phyloP scores from a whole-genome alignment of 2,329 filamentous ascomycete species.

The Paecilomyces variotii region DNA sequence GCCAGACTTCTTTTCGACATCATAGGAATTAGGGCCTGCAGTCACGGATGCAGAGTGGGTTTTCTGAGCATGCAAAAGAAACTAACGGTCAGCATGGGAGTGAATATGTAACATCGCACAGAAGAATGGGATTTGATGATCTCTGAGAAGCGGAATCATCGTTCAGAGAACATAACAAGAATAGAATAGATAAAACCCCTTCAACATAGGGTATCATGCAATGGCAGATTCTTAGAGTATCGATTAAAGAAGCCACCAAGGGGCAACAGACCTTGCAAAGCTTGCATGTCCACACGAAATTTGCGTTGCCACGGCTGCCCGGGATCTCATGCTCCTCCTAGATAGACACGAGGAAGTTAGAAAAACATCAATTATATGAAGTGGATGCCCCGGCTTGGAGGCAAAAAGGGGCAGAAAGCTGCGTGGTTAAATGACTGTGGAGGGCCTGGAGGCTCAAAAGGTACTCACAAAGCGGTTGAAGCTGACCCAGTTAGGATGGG shows the following conservation, averaged over 20 bases:
- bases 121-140: background rate
- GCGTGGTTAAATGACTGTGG: background rate
- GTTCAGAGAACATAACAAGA: background rate
- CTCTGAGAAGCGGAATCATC: background rate
- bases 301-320: slow-evolving; percentile 88
- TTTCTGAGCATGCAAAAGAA: slow-evolving; percentile 18
- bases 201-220: background rate
- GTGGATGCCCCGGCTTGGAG: background rate
- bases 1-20: slow-evolving; percentile 37
- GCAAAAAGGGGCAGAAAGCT: background rate
- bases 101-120: background rate
- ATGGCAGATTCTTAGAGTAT: background rate
- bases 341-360: slow-evolving; percentile 1
- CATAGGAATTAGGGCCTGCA: slow-evolving; percentile 62
- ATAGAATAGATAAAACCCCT: background rate
- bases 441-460: background rate
- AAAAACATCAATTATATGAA: background rate
- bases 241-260: background rate
- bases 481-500: slow-evolving; percentile 75
- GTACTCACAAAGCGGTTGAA: slow-evolving; percentile 76
- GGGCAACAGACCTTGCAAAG: slow-evolving; percentile 71
- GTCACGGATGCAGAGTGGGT: slow-evolving; percentile 69
- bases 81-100: background rate
- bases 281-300: slow-evolving; percentile 99
- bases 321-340: slow-evolving; percentile 87